Percentiles rank a stretch among this genome's conserved stretches.
These are phyloP conservation scores for Bauhinia variegata DNA, from an alignment of 306 rosid genomes.

Conservation along the genomic window DNA sequence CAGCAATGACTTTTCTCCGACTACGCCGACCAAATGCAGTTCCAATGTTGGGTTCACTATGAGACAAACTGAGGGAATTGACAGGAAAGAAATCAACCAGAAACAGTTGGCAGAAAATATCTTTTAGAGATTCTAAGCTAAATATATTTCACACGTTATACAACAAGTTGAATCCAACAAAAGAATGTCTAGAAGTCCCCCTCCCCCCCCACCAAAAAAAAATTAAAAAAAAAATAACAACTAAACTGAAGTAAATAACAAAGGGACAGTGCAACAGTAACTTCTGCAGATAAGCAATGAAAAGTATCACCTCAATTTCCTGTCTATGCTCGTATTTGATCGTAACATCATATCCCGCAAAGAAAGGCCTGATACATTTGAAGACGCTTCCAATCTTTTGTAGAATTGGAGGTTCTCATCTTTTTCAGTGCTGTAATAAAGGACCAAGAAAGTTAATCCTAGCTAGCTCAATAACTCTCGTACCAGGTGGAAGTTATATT, in stretches of 20 bases:
- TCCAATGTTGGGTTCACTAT: slow-evolving; percentile 99
- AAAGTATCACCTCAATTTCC: slow-evolving; percentile 69
- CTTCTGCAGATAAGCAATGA: slow-evolving; percentile 15
- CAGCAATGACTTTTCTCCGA: slow-evolving; percentile 94
- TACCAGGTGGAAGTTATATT: slow-evolving; percentile 18
- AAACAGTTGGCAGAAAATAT: slow-evolving; percentile 45
- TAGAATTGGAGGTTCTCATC: slow-evolving; percentile 79
- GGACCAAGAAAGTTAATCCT: slow-evolving; percentile 33
- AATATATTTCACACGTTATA: slow-evolving; percentile 33
- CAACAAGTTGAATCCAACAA: slow-evolving; percentile 29
- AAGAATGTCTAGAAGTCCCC: not conserved
- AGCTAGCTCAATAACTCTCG: slow-evolving; percentile 30
- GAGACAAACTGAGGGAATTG: slow-evolving; percentile 84
- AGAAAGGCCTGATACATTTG: slow-evolving; percentile 71
- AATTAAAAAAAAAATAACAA: slow-evolving; percentile 12
- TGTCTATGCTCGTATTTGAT: slow-evolving; percentile 59
- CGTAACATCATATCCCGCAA: slow-evolving; percentile 81
- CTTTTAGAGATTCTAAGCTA: slow-evolving; percentile 40
- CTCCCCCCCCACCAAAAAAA: too few relatives aligned
- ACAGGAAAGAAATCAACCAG: slow-evolving; percentile 49
- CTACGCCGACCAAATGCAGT: slow-evolving; percentile 94
- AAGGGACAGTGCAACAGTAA: slow-evolving; percentile 21
- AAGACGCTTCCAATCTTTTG: slow-evolving; percentile 60
- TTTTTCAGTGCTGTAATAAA: slow-evolving; percentile 67
- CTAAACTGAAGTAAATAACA: slow-evolving; percentile 27